Percentiles rank a stretch among this genome's conserved stretches.
These are phyloP conservation scores for Pichia sporocuriosa DNA, from an alignment of 805 yeast species.

Conservation along the genomic window DNA sequence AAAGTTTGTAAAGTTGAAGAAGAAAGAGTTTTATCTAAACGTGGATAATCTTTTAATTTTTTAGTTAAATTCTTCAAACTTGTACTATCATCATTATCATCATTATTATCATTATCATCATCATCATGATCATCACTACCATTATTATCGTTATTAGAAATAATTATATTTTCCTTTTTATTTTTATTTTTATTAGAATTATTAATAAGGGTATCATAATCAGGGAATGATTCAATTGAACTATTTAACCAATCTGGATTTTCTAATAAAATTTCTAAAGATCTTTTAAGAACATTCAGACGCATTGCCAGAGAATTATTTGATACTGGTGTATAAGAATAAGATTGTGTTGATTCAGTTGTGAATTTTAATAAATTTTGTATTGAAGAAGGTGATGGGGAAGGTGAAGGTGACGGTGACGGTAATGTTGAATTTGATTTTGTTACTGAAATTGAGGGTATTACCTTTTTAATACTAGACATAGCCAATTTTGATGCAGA, in stretches of 20 bases:
- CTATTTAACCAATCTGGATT: slow-evolving; percentile 41
- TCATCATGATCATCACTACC: background rate
- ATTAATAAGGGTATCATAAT: slow-evolving; percentile 1
- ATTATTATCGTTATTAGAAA: too few species aligned
- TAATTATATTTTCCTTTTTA: background rate
- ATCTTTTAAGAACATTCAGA: slow-evolving; percentile 64
- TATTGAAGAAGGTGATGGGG: background rate
- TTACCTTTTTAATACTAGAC: too few species aligned
- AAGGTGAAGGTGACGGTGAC: background rate
- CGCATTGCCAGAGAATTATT: slow-evolving; percentile 76
- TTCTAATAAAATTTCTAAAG: slow-evolving; percentile 65
- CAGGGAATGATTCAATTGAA: slow-evolving; percentile 15
- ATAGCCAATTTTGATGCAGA: background rate
- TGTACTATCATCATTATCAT: background rate
- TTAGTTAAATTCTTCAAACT: background rate
- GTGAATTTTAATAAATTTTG: slow-evolving; percentile 45
- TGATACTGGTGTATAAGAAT: slow-evolving; percentile 75
- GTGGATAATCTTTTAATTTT: slow-evolving; percentile 14
- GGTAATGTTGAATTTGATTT: background rate
- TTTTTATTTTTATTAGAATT: background rate
- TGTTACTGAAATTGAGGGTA: too few species aligned
- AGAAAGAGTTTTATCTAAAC: slow-evolving; percentile 38
- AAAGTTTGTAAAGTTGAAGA: slow-evolving; percentile 42
- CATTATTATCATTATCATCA: background rate
- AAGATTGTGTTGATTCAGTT: slow-evolving; percentile 75